Evolutionary conservation across 2,329 filamentous ascomycete genomes (phyloP).

Genomic region (Xenoacremonium recifei): DNA sequence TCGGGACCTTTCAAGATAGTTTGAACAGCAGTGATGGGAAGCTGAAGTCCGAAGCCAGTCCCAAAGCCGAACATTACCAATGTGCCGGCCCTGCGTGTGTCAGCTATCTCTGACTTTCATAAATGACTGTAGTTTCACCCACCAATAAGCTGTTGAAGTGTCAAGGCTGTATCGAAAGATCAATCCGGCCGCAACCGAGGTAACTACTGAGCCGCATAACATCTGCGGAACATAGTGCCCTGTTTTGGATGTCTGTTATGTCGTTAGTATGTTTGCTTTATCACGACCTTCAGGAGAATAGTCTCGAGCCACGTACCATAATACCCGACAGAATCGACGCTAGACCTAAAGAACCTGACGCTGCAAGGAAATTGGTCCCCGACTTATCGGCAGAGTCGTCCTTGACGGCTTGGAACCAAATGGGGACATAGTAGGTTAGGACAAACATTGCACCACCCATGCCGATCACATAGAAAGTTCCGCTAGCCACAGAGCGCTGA

Average conservation of each 20-base stretch:
- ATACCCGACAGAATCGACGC: constrained; percentile 2
- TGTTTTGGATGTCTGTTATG: constrained; percentile 14
- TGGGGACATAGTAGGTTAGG: constrained; percentile 31
- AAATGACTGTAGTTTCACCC: constrained; percentile 4
- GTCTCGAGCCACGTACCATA: constrained; percentile 15
- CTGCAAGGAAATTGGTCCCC: constrained; percentile 10
- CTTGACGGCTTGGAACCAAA: constrained; percentile 35
- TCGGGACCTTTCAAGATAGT: constrained; percentile 11
- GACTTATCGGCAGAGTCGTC: constrained; percentile 29
- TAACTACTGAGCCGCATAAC: no score
- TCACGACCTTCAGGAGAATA: no score
- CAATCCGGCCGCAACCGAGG: no score
- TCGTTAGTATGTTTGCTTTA: no score
- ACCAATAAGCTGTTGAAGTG: no score
- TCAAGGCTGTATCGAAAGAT: no score
- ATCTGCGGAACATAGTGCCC: no score
- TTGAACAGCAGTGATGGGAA: constrained; percentile 14
- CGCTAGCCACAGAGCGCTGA: constrained; percentile 28
- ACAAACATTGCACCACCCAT: constrained; percentile 23
- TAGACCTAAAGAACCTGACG: constrained; percentile 2
- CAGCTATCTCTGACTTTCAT: constrained; percentile 7
- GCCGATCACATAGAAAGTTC: constrained; percentile 16
- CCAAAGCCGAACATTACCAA: constrained; percentile 13
- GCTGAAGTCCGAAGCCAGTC: constrained; percentile 9
- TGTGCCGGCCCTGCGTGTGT: constrained; percentile 4